Conservation (phyloP, 2,329 filamentous ascomycete species). For the Thyridium curvatum region DNA sequence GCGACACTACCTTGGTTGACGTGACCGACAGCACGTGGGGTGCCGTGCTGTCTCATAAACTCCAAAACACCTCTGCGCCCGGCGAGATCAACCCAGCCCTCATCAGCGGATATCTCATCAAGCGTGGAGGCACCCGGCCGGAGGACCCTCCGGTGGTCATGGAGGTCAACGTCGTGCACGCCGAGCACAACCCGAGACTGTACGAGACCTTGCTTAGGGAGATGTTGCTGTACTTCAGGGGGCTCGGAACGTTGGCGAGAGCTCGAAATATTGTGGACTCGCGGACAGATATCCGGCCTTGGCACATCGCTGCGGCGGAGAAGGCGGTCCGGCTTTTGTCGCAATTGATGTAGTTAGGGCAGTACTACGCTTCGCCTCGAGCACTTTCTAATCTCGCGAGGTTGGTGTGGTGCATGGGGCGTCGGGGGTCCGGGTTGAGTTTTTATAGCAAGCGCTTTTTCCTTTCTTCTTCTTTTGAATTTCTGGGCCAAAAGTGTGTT, state of each 20-base stretch:
- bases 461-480: too few species aligned
- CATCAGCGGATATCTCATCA: constrained; percentile 60
- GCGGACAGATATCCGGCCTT: constrained; percentile 60
- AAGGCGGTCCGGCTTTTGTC: constrained; percentile 62
- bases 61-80: constrained; percentile 52
- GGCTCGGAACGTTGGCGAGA: constrained; percentile 61
- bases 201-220: constrained; percentile 65
- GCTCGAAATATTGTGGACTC: constrained; percentile 56
- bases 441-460: too few species aligned
- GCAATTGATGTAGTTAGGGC: constrained; percentile 55
- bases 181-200: constrained; percentile 43
- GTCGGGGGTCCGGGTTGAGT: too few species aligned
- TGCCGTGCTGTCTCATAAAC: constrained; percentile 60
- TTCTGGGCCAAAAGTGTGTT: too few species aligned
- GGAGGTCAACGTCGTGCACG: constrained; percentile 59
- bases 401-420: too few species aligned
- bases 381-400: too few species aligned
- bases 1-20: constrained; percentile 66
- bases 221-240: constrained; percentile 62
- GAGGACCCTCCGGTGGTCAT: constrained; percentile 56
- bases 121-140: constrained; percentile 47
- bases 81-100: constrained; percentile 51
- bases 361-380: too few species aligned
- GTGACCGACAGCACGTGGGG: constrained; percentile 72
- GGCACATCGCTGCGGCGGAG: constrained; percentile 69